Conservation (phyloP, 1,284 basidiomycete genomes). For the Kalmanozyma brasiliensis region DNA sequence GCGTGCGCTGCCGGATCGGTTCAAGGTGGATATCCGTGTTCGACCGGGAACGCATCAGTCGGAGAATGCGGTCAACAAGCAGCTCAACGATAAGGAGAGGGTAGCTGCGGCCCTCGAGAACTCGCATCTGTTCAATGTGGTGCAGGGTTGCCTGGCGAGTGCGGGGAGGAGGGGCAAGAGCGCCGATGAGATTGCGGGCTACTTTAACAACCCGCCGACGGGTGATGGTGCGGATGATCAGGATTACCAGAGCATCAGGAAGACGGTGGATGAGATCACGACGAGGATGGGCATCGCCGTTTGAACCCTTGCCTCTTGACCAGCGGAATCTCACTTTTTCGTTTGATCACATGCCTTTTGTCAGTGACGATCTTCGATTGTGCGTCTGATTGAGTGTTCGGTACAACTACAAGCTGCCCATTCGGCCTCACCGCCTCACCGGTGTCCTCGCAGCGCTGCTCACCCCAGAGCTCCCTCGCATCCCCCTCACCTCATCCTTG, state of each 20-base stretch:
- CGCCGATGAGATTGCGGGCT: slow-evolving; percentile 32
- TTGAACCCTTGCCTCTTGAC: too few species aligned
- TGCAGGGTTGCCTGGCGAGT: slow-evolving; percentile 83
- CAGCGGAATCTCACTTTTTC: too few species aligned
- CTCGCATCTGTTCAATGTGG: slow-evolving; percentile 82
- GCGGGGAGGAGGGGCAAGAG: slow-evolving; percentile 69
- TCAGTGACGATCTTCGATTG: too few species aligned
- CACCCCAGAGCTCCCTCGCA: slow-evolving; percentile 15
- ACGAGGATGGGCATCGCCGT: slow-evolving; percentile 39
- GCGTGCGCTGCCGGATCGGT: slow-evolving; percentile 87
- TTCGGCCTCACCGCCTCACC: slow-evolving; percentile 2
- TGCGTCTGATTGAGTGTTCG: too few species aligned
- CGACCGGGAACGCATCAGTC: slow-evolving; percentile 95
- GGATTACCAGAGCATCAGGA: slow-evolving; percentile 41
- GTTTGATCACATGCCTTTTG: too few species aligned
- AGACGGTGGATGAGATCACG: slow-evolving; percentile 48
- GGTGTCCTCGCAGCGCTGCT: slow-evolving; percentile 26
- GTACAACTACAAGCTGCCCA: neutral
- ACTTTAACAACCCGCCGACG: slow-evolving; percentile 22
- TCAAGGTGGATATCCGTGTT: slow-evolving; percentile 93
- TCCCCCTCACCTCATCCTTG: slow-evolving; percentile 5
- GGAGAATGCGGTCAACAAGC: slow-evolving; percentile 95
- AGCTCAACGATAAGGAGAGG: slow-evolving; percentile 97
- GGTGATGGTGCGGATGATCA: slow-evolving; percentile 11
- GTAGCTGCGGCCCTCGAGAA: slow-evolving; percentile 98